Conservation (phyloP, 441 rosid species). For the Bruguiera hainesii region DNA sequence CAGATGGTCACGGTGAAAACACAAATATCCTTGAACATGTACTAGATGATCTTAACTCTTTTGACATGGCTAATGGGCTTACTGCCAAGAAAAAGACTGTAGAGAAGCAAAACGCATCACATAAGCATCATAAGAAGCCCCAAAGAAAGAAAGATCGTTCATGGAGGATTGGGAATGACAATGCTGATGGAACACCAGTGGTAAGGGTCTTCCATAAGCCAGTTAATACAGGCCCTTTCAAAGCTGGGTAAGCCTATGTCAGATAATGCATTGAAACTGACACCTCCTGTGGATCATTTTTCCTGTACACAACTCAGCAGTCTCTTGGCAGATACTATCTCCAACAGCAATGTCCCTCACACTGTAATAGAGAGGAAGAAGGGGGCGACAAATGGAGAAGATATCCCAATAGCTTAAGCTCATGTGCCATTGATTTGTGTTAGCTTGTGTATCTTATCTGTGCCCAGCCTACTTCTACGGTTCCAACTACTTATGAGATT, state of each 20-base stretch:
- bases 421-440: too few relatives aligned
- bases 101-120: slow-evolving; percentile 52
- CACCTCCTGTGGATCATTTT: neutral
- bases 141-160: slow-evolving; percentile 64
- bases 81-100: slow-evolving; percentile 32
- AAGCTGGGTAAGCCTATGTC: slow-evolving; percentile 23
- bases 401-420: neutral
- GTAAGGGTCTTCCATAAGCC: slow-evolving; percentile 61
- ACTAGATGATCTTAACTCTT: slow-evolving; percentile 66
- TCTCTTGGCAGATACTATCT: too few relatives aligned
- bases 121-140: slow-evolving; percentile 77
- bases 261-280: neutral
- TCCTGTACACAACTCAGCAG: too few relatives aligned
- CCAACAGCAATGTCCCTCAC: neutral
- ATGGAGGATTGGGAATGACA: slow-evolving; percentile 70
- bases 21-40: slow-evolving; percentile 44
- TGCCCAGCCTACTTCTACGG: too few relatives aligned
- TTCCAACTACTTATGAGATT: too few relatives aligned
- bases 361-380: too few relatives aligned
- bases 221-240: slow-evolving; percentile 45
- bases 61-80: slow-evolving; percentile 69
- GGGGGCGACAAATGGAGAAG: neutral
- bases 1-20: slow-evolving; percentile 24
- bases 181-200: slow-evolving; percentile 75
- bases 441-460: too few relatives aligned